Base-by-base conservation (phyloP, 768 basidiomycete species). In the Sistotremastrum niveocremeum region DNA sequence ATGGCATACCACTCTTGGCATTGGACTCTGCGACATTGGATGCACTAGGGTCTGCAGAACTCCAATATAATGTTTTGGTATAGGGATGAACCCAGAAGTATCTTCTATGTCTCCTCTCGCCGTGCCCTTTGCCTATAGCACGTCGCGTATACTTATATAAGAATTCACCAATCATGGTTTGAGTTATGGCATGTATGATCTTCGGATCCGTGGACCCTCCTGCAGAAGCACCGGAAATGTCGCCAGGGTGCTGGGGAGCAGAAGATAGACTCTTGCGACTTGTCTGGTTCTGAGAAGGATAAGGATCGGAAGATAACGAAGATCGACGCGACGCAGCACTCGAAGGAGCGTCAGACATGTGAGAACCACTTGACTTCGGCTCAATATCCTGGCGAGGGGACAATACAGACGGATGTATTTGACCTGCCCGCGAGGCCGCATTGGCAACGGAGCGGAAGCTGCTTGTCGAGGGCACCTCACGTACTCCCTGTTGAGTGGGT, bases 71-170 rank as follows among this genome's bases (percentile, higher is more conserved):
- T 4, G 91, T 97, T 69, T 88, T 89, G 37, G 93, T 98, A 60
- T 98, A 99, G 12, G 95, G 95, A 63, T 98, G 94, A n/a, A 99
- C 81, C 95, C 95, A 99, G 74, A 98, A 95, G 78, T 91, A 99
- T 35, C 95, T 73, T 61, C 79, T 81, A 64, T 99, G 95, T 44
- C 93, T 70, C 60, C 77, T 81, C 60, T 89, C 84, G 20, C 87
- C 87, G 59, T 90, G 76, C 8, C 89, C 91, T 63, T 86, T 93
- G 28, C 91, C 89, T 56, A 98, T 77, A 11, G 85, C 66, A 47
- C 78, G 75, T 44, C 94, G 74, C 6, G 94, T 97, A 65, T 99
- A 97, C 70, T 98, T 98, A 74, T 86, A 88, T 67, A 99, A 63
- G 65, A 91, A 97, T 69, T 98, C 94, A 42, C 95, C 94, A 53